Conservation (phyloP, 805 yeast species). For the Ogataea haglerorum region DNA sequence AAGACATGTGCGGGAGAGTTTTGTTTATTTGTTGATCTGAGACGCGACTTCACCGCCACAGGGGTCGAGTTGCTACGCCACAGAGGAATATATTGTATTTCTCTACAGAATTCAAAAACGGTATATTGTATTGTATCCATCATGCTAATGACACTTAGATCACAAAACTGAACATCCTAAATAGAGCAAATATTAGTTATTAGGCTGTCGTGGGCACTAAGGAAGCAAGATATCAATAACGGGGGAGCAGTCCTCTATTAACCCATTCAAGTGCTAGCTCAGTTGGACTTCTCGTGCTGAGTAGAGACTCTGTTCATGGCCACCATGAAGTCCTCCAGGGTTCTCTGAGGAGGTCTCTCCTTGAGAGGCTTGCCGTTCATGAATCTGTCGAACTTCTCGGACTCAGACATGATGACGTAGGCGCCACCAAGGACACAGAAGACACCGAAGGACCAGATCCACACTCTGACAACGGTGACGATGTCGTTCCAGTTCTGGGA, state of each 20-base stretch:
- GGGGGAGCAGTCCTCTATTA: conserved; percentile 16
- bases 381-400: conserved; percentile 75
- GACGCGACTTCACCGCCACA: not conserved
- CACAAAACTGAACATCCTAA: conserved; percentile 10
- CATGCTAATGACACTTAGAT: conserved; percentile 7
- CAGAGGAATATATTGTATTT: not conserved
- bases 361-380: conserved; percentile 76
- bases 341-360: conserved; percentile 58
- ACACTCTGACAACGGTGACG: conserved; percentile 89
- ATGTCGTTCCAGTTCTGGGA: conserved; percentile 96
- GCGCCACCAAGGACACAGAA: conserved; percentile 97
- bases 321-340: conserved; percentile 78
- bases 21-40: conserved; percentile 1
- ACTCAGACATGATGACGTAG: conserved; percentile 86
- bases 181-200: conserved; percentile 17
- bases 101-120: not conserved
- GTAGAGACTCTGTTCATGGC: conserved; percentile 88
- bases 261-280: conserved; percentile 25
- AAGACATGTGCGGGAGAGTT: not conserved
- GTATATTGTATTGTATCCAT: conserved; percentile 6
- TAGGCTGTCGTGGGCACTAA: conserved; percentile 15
- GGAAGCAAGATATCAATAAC: conserved; percentile 11
- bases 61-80: not conserved
- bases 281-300: conserved; percentile 79
- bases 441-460: conserved; percentile 95